Base-by-base conservation (phyloP, 1,139 yeast species). In the Scheffersomyces insectosa region DNA sequence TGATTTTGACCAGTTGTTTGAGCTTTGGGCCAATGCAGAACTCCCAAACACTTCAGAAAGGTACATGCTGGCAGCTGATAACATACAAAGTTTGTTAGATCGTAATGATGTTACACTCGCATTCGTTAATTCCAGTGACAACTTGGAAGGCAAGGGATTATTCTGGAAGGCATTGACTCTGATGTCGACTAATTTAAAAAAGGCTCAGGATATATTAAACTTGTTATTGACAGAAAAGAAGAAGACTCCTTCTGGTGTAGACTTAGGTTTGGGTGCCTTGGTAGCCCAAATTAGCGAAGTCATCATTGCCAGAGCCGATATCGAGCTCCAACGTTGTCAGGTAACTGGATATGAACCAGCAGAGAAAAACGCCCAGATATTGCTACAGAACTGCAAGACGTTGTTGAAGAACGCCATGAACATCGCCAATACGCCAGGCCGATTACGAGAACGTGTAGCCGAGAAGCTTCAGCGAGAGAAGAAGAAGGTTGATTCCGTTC, bases 231-330 rank as follows among this genome's bases (percentile, higher is more conserved):
- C 52, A 5, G 54, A 52, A 37, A 60, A 59, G 46, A 59, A 50
- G 41, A 54, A 46, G 37, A 41, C 45, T 11, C 53, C 53, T 13
- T 50, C 51, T 14, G 57, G 59, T 2, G 56, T 50, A 10, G 60
- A 49, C 28, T 55, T 61, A 34, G 66, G 66, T 14, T 47, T 70
- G 30, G 79, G 79, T 1, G 50, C 63, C 0, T 48, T 72, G 20
- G 63, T 75, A 9, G 63, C 72, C 7, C 76, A 73, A 45, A 49
- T 77, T 2, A 64, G 79, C 48, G 67, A 72, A 4, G 60, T 79
- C 0, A 56, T 70, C 33, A 72, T 79, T 23, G 80, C 77, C 33
- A 60, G 83, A 42, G 72, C 81, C 1, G 84, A 80, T 54, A 66
- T 78, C 5, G 83, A 78, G 42, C 52, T 77, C n/a, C 82, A 78